These are phyloP conservation scores for Litsea cubeba DNA, from an alignment of 164 flowering plant species.

Conservation along the genomic window DNA sequence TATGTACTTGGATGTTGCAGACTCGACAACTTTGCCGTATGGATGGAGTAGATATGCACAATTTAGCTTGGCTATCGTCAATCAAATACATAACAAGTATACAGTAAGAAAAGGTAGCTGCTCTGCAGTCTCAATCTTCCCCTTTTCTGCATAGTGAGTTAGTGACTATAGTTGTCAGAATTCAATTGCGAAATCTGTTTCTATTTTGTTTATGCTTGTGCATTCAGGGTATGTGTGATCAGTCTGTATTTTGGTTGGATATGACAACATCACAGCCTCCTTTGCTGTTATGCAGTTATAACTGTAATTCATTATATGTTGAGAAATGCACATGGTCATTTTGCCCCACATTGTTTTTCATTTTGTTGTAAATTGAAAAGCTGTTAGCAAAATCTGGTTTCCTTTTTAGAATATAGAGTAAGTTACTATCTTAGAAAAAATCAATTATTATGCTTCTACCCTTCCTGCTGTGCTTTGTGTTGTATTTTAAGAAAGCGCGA, in stretches of 20 bases:
- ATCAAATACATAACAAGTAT: conserved; percentile 53
- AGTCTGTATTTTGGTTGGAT: too few species aligned
- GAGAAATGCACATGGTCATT: too few species aligned
- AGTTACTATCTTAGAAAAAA: background rate
- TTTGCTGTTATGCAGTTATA: too few species aligned
- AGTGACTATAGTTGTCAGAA: too few species aligned
- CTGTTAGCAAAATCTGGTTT: background rate
- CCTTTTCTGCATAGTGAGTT: too few species aligned
- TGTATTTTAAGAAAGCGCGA: too few species aligned
- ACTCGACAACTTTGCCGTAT: conserved; percentile 56
- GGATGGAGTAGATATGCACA: conserved; percentile 89
- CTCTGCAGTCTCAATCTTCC: background rate
- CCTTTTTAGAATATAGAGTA: background rate
- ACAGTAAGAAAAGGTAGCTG: conserved; percentile 61
- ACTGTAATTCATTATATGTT: too few species aligned
- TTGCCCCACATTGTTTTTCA: background rate
- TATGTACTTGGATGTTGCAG: conserved; percentile 80
- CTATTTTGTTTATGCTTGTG: too few species aligned
- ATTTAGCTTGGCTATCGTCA: conserved; percentile 67
- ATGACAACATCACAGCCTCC: too few species aligned
- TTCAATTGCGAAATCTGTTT: too few species aligned
- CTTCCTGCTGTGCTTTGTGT: too few species aligned
- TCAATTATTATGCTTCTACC: background rate
- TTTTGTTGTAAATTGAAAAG: background rate
- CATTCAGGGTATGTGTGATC: too few species aligned